A percentile compares a stretch with the other conserved stretches of the same genome.
These are phyloP conservation scores for Climacium dendroides DNA, from an alignment of 225 moss, liverwort and hornwort genomes.

Conservation along the genomic window DNA sequence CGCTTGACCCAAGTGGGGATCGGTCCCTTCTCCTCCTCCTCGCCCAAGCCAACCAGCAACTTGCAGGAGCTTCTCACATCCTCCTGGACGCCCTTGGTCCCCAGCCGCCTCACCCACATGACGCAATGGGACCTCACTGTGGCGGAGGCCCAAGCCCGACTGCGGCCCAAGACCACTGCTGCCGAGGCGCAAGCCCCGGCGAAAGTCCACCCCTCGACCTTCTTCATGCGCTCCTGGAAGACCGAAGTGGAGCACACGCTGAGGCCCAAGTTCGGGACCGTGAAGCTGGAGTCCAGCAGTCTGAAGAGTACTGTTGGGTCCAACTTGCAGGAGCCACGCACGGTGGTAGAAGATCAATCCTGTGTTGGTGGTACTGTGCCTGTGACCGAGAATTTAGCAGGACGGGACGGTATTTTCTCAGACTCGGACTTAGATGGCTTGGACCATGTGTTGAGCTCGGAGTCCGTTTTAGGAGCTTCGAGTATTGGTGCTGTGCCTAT, in stretches of 20 bases:
- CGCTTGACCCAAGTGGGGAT: conserved; percentile 42
- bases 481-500: background rate
- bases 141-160: conserved; percentile 45
- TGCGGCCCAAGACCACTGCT: background rate
- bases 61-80: background rate
- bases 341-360: background rate
- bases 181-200: background rate
- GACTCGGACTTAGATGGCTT: background rate
- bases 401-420: background rate
- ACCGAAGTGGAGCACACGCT: background rate
- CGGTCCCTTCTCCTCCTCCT: conserved; percentile 30
- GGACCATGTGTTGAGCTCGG: background rate
- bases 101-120: conserved; percentile 42
- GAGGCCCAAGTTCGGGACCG: background rate
- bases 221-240: conserved; percentile 10
- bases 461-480: background rate
- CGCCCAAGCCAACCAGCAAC: background rate
- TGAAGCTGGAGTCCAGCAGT: background rate
- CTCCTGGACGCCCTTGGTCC: conserved; percentile 9
- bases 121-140: conserved; percentile 67
- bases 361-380: background rate
- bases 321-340: background rate
- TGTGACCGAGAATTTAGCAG: background rate
- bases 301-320: background rate
- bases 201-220: background rate